A percentile compares a stretch with the other conserved stretches of the same genome.
These are phyloP conservation scores for Parsonsia alboflavescens DNA, from an alignment of 257 asterid species.

Conservation along the genomic window DNA sequence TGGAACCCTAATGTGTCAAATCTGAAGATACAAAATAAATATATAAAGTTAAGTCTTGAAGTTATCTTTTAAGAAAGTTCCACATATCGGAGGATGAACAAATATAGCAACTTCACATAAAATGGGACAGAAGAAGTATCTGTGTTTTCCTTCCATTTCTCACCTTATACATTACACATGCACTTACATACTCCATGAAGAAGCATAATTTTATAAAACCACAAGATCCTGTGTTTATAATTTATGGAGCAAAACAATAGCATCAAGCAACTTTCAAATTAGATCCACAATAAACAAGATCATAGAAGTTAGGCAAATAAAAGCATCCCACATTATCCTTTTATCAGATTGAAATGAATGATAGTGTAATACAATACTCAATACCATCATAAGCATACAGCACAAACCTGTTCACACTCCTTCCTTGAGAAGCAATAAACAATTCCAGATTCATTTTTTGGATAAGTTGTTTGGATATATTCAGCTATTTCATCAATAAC, in stretches of 20 bases:
- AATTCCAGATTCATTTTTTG: conserved; percentile 92
- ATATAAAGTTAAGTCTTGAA: neutral
- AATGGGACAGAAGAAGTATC: neutral
- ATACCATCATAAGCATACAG: neutral
- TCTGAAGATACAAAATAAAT: neutral
- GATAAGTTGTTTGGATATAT: conserved; percentile 66
- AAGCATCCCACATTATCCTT: neutral
- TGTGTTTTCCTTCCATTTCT: neutral
- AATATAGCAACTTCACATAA: neutral
- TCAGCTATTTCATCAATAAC: conserved; percentile 82
- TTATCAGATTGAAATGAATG: neutral
- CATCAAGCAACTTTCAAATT: neutral
- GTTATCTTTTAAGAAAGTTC: neutral
- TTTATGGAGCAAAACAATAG: neutral
- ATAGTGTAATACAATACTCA: neutral
- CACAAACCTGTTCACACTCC: conserved; percentile 90
- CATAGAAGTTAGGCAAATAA: neutral
- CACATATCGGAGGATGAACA: neutral
- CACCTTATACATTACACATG: neutral
- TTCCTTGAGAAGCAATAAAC: conserved; percentile 96
- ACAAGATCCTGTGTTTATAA: neutral
- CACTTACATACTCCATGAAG: neutral
- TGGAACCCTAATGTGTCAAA: neutral
- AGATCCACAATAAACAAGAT: neutral
- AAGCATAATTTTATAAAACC: neutral